Evolutionary conservation across 345 rosid species (phyloP), one percentile per base, ranked within the genome.

Genomic region (Hibiscus syriacus): DNA sequence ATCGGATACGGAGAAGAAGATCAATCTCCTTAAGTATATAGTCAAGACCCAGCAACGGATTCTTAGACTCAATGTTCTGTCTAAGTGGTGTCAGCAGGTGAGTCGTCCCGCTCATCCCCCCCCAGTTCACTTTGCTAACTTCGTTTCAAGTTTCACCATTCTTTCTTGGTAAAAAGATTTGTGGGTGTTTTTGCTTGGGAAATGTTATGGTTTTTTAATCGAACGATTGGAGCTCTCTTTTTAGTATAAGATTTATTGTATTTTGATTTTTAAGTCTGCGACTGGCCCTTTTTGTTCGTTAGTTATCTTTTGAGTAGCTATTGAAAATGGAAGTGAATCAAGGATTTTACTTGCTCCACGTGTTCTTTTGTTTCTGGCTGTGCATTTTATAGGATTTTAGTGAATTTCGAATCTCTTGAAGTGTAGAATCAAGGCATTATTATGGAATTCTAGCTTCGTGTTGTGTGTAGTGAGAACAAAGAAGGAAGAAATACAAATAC

Each of bases 11-110:
- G 93, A 94, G 46, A 91, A 90, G 85, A 92, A 92, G 84, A 78
- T 94, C 79, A 69, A 79, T 55, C 84, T 94, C 61, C 83, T 94
- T 62, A 92, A 90, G 88, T 94, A 78, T 76, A 60, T 92, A 34
- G 85, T 80, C 59, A 83, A 82, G 79, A 92, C 93, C 56, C 96
- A 88, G 78, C 99, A 94, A 73, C 97, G 99, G 48, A 84, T 94
- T 92, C 97, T 94, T 22, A 72, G 96, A 2, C 98, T 94, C 70
- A 85, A 85, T 81, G 97, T 91, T 29, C 90, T 92, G 14, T 86
- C 98, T 36, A 89, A 94, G 77, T 94, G 99, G 99, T 94, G 98
- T 76, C 90, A 89, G 77, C 99, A 94, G 98, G 99, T 91, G 27
- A 69, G 73, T 61, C 29, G 14, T 14, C 39, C 10, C 49, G 62